Base-by-base conservation (phyloP, 805 yeast species). In the Teunomyces stri region DNA sequence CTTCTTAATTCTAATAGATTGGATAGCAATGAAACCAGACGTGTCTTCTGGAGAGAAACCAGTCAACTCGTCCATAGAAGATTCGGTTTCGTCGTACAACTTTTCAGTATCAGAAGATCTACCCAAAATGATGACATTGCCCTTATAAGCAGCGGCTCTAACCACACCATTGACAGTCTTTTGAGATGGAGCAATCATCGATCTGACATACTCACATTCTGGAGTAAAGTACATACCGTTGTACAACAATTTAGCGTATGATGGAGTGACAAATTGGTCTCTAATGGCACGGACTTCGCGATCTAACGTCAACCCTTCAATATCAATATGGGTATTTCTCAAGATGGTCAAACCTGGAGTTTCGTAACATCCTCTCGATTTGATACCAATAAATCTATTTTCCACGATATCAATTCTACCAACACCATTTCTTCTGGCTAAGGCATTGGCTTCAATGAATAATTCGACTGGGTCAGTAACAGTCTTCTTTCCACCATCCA, bases 341-440 rank as follows among this genome's bases (percentile, higher is more conserved):
- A 94, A 84, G 52, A 94, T 69, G 52, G 99, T 92, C 62, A 94
- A 82, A 70, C 98, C 99, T 58, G 99, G 99, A 54, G 98, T 96
- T 76, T 94, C 99, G 78, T 94, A 94, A 79, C 99, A 94, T 50
- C 99, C 99, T 80, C 99, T 89, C 54, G 98, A 91, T 74, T 94
- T 94, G 72, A 94, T 87, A 70, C 98, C 98, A 64, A 94, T 94
- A 73, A 94, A 94, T 79, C 99, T 90, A 81, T 94, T 89, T 78
- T 94, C 99, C 56, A 94, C 99, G 65, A 94, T 94, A 76, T 94
- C 99, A 69, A 94, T 87, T 80, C 99, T 90, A 71, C 99, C 99
- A 51, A 94, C 97, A 79, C 99, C 99, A 70, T 94, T 91, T 79
- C 97, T 90, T 82, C 99, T 91, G 50, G 97, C 98, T 63, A 94